phyloP scores from a whole-genome alignment of 371 early-diverging fungal genomes.

The Mortierella sp. region DNA sequence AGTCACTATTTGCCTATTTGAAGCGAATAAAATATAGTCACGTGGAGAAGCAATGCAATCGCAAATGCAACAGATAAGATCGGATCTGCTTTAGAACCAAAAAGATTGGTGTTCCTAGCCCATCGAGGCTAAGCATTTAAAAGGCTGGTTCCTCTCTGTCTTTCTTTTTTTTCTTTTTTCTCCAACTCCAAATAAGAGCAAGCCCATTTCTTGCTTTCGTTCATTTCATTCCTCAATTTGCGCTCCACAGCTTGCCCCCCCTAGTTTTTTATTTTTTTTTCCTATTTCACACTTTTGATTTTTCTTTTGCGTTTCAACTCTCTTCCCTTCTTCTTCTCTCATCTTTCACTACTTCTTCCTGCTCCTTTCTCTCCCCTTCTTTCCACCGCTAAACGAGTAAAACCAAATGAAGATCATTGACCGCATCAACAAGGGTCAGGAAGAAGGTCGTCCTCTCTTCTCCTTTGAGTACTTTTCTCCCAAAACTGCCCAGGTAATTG shows the following conservation, averaged over 20 bases:
- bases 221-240: too few species aligned
- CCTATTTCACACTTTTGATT: too few species aligned
- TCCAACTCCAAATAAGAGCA: too few species aligned
- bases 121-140: not conserved
- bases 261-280: too few species aligned
- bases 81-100: not conserved
- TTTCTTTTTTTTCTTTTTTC: too few species aligned
- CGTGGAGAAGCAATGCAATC: not conserved
- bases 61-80: not conserved
- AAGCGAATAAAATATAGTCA: not conserved
- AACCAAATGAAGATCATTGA: conserved; percentile 82
- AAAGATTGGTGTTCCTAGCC: not conserved
- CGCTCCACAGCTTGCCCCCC: too few species aligned
- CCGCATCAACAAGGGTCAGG: conserved; percentile 77
- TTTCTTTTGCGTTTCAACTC: not conserved
- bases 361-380: not conserved
- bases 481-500: conserved; percentile 85
- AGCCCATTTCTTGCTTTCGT: too few species aligned
- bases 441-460: conserved; percentile 80
- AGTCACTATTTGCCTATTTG: not conserved
- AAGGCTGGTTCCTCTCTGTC: not conserved
- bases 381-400: not conserved
- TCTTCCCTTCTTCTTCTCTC: not conserved
- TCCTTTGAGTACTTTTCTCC: conserved; percentile 98
- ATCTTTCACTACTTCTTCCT: not conserved